Evolutionary conservation across 2,329 filamentous ascomycete genomes (phyloP).

Genomic region (Neofusicoccum kwambonambiense): DNA sequence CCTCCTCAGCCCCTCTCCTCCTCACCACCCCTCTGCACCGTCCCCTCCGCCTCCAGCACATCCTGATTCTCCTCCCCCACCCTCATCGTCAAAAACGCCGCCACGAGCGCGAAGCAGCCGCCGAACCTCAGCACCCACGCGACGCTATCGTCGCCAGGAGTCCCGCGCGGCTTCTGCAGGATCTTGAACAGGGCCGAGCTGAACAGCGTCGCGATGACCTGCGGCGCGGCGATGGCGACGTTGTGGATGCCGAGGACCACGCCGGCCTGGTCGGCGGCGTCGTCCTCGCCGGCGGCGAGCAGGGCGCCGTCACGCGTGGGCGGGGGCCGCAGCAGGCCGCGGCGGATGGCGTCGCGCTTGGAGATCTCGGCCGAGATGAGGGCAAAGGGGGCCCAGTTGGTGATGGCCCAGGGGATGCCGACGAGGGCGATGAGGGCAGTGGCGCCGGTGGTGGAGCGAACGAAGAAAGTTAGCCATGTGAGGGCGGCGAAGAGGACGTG

Average conservation of each 20-base stretch:
- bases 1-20: not conserved
- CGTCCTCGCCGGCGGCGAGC: slow-evolving; percentile 48
- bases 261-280: slow-evolving; percentile 72
- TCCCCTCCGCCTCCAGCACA: slow-evolving; percentile 6
- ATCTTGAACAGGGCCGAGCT: slow-evolving; percentile 81
- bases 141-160: slow-evolving; percentile 81
- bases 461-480: slow-evolving; percentile 82
- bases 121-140: slow-evolving; percentile 83
- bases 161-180: slow-evolving; percentile 83
- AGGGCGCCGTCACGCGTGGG: slow-evolving; percentile 35
- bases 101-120: slow-evolving; percentile 72
- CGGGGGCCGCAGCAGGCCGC: slow-evolving; percentile 44
- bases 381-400: slow-evolving; percentile 92
- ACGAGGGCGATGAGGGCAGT: slow-evolving; percentile 77
- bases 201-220: slow-evolving; percentile 83
- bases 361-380: slow-evolving; percentile 92
- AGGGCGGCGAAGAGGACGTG: slow-evolving; percentile 79
- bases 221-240: slow-evolving; percentile 86
- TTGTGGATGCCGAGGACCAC: slow-evolving; percentile 95
- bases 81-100: slow-evolving; percentile 69
- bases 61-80: slow-evolving; percentile 60
- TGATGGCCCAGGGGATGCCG: slow-evolving; percentile 88
- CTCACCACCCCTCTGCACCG: not conserved
- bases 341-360: slow-evolving; percentile 69
- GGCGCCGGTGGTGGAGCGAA: slow-evolving; percentile 67